Evolutionary conservation across 192 early-diverging fungal species (phyloP), one percentile per base, ranked within the genome.

Genomic region (Lunasporangiospora selenospora): DNA sequence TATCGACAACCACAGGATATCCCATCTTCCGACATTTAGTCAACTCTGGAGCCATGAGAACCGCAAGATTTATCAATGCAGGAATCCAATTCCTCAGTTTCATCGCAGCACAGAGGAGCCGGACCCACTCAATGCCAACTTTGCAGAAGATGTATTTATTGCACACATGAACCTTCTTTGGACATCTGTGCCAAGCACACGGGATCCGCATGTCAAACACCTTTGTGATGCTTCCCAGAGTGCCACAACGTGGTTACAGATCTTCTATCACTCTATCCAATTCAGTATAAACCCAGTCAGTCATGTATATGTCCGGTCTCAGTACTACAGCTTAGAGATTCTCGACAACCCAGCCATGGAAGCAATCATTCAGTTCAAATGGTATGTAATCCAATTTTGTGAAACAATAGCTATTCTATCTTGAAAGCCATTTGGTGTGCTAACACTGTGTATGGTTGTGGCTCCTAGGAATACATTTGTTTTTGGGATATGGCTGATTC

Each of bases 131-230:
- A 67, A 67, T 12, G 65, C 50, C 24, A 55, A 50, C 26, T 67
- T 57, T 16, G 47, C 53, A 4, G 40, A 42, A 8, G 55, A 53
- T 15, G 1, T 66, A 2, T 66, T 52, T 18, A 55, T 66, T 21
- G 64, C 64, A 0, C 46, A 39, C 2, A 58, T 66, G 21, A 41
- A 58, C 32, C 41, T 66, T 46, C 21, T 66, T n/a, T 66, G 64
- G 64, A 26, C 44, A 1, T 19, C 21, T 12, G 26, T n/a, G n/a
- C n/a, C n/a, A n/a, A n/a, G n/a, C n/a, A n/a, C n/a, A n/a, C n/a
- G n/a, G n/a, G n/a, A n/a, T n/a, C n/a, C n/a, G n/a, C n/a, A n/a
- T n/a, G n/a, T n/a, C n/a, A n/a, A n/a, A n/a, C n/a, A n/a, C n/a
- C n/a, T n/a, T n/a, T n/a, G n/a, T n/a, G n/a, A n/a, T n/a, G n/a